phyloP scores from a whole-genome alignment of 805 yeast species.

The Yamadazyma takamatsuzukensis region DNA sequence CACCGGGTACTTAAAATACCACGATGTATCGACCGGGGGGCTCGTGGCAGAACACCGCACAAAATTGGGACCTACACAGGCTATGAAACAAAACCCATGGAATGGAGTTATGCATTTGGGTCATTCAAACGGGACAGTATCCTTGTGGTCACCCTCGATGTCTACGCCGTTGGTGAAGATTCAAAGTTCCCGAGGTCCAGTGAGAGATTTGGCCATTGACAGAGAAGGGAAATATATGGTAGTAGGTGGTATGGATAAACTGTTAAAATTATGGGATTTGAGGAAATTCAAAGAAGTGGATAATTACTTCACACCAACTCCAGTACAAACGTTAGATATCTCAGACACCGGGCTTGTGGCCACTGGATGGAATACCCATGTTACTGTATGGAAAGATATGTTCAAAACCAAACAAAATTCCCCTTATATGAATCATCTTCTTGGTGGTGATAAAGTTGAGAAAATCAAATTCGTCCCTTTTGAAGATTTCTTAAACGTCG shows the following conservation, averaged over 20 bases:
- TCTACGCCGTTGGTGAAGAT: constrained; percentile 80
- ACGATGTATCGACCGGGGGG: constrained; percentile 91
- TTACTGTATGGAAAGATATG: constrained; percentile 89
- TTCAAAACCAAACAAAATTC: constrained; percentile 65
- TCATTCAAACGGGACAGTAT: constrained; percentile 86
- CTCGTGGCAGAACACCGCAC: constrained; percentile 82
- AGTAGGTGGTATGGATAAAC: constrained; percentile 81
- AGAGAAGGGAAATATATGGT: constrained; percentile 95
- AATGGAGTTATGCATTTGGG: constrained; percentile 94
- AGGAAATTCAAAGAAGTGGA: constrained; percentile 77
- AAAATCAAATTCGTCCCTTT: constrained; percentile 79
- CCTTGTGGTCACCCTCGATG: constrained; percentile 92
- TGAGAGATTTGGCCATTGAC: constrained; percentile 79
- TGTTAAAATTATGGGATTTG: constrained; percentile 89
- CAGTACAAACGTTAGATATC: constrained; percentile 72
- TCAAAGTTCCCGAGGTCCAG: constrained; percentile 81
- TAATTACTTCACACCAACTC: constrained; percentile 72
- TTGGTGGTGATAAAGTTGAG: constrained; percentile 73
- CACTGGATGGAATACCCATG: constrained; percentile 95
- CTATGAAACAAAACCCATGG: constrained; percentile 91
- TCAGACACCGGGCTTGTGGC: constrained; percentile 86
- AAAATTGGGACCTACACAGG: constrained; percentile 83
- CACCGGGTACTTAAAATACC: constrained; percentile 85
- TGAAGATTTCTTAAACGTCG: constrained; percentile 93
- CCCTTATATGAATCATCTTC: constrained; percentile 89